A percentile compares a stretch with the other conserved stretches of the same genome.
Evolutionary conservation across 2,329 filamentous ascomycete species (phyloP).

Genomic region (Plenodomus lindquistii): DNA sequence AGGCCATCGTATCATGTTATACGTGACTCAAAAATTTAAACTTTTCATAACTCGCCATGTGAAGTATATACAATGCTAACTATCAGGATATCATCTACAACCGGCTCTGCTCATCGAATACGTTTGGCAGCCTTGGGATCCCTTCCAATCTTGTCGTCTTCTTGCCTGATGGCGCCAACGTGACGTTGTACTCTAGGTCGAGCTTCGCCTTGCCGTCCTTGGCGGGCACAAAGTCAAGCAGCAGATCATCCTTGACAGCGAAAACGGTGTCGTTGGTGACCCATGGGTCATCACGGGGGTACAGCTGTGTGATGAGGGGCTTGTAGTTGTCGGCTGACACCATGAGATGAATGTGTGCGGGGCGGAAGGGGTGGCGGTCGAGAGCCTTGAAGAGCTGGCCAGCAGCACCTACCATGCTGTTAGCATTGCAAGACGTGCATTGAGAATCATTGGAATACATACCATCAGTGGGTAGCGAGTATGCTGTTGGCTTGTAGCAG

Average conservation of each 20-base stretch:
- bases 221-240: conserved; percentile 61
- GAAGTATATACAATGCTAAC: conserved; percentile 13
- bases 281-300: conserved; percentile 62
- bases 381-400: conserved; percentile 57
- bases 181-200: conserved; percentile 66
- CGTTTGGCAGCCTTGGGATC: conserved; percentile 36
- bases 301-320: conserved; percentile 62
- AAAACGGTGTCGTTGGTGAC: conserved; percentile 63
- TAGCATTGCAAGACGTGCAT: neutral
- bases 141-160: conserved; percentile 38
- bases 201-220: conserved; percentile 58
- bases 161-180: conserved; percentile 51
- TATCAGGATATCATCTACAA: conserved; percentile 22
- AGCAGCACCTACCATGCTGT: conserved; percentile 48
- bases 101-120: conserved; percentile 27
- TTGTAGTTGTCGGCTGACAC: conserved; percentile 59
- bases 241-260: conserved; percentile 64
- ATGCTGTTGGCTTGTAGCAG: conserved; percentile 74
- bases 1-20: too few relatives aligned
- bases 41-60: conserved; percentile 14
- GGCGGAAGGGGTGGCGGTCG: conserved; percentile 63
- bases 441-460: conserved; percentile 5
- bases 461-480: conserved; percentile 70
- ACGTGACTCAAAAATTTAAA: neutral
- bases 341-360: conserved; percentile 65